These are phyloP conservation scores for Mycena haematopus DNA, from an alignment of 768 basidiomycete species.

Conservation along the genomic window DNA sequence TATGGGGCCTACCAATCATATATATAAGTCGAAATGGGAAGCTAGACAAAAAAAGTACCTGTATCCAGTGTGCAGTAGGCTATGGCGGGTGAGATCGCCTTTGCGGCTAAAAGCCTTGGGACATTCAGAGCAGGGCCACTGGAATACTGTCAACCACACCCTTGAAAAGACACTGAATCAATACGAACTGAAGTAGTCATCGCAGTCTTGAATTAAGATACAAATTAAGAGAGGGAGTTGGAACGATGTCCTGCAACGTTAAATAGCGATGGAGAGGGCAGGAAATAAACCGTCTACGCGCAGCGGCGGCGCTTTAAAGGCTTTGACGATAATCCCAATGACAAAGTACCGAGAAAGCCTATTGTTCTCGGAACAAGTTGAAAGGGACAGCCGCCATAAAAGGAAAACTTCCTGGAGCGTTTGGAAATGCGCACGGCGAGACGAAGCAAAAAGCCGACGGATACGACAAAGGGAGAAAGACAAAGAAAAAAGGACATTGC, in stretches of 20 bases:
- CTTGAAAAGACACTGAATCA: background rate
- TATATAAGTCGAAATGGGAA: background rate
- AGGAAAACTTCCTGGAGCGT: constrained; percentile 21
- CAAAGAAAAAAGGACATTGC: constrained; percentile 16
- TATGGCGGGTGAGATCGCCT: constrained; percentile 68
- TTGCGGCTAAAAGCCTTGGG: constrained; percentile 57
- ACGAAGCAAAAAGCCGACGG: constrained; percentile 14
- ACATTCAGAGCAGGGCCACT: constrained; percentile 54
- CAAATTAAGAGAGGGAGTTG: constrained; percentile 31
- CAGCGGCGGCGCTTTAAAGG: constrained; percentile 17
- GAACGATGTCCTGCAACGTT: constrained; percentile 58
- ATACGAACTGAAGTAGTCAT: constrained; percentile 18
- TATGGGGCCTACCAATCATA: constrained; percentile 49
- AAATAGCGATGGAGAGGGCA: constrained; percentile 30
- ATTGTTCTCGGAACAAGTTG: constrained; percentile 25
- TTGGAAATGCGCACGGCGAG: constrained; percentile 12
- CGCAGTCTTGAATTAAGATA: constrained; percentile 21
- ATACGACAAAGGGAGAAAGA: constrained; percentile 14
- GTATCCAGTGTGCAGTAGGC: constrained; percentile 52
- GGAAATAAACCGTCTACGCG: constrained; percentile 27
- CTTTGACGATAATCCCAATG: constrained; percentile 3
- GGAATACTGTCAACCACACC: background rate
- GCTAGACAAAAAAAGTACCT: constrained; percentile 45
- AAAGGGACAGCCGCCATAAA: constrained; percentile 20
- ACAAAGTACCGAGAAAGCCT: constrained; percentile 22